Evolutionary conservation across 202 grass and related monocot species (phyloP).

Genomic region (Setaria italica): DNA sequence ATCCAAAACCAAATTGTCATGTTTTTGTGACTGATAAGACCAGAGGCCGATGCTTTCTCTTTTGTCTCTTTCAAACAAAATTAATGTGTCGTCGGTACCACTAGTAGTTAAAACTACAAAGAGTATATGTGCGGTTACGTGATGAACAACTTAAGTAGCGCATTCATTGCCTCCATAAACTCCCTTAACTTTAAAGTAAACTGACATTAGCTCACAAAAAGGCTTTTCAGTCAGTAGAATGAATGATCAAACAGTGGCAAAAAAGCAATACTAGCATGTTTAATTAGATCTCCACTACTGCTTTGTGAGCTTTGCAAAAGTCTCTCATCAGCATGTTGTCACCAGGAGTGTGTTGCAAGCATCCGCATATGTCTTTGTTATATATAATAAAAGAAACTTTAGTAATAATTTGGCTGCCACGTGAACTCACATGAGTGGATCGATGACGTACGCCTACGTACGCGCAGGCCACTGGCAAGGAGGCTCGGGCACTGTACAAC

Average conservation of each 20-base stretch:
- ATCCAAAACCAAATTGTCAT: neutral
- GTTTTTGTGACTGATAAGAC: no score
- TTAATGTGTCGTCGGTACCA: neutral
- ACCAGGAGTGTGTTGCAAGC: neutral
- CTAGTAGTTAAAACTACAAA: neutral
- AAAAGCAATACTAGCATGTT: neutral
- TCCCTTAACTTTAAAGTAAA: neutral
- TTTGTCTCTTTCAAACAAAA: no score
- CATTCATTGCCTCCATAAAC: neutral
- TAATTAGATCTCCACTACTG: neutral
- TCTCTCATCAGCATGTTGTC: neutral
- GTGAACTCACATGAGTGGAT: neutral
- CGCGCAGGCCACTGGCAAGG: slow-evolving; percentile 52
- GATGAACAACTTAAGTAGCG: neutral
- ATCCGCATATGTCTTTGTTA: neutral
- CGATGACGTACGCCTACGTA: neutral
- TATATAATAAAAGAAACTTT: neutral
- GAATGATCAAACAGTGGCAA: neutral
- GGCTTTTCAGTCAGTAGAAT: neutral
- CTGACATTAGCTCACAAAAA: neutral
- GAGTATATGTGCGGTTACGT: neutral
- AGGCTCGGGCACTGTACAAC: slow-evolving; percentile 75
- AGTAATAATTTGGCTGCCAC: neutral
- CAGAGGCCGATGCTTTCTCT: no score
- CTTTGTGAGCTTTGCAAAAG: neutral